Evolutionary conservation across 345 rosid species (phyloP).

Genomic region (Brassica juncea): DNA sequence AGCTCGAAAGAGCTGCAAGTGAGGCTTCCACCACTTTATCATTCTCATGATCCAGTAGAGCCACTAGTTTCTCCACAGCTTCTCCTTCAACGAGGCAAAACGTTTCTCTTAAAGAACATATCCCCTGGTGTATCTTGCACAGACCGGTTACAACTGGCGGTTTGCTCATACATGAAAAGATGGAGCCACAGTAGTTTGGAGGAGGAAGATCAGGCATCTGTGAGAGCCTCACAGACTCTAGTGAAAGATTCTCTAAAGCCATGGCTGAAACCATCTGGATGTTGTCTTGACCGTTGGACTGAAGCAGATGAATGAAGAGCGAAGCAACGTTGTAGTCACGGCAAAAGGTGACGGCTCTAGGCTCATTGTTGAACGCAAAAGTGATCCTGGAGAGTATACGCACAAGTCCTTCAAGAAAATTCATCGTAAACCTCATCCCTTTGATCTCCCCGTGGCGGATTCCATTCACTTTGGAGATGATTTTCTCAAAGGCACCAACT

Average conservation of each 20-base stretch:
- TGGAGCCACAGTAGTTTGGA: conserved; percentile 55
- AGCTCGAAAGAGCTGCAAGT: conserved; percentile 52
- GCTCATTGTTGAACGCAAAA: neutral
- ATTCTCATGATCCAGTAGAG: conserved; percentile 70
- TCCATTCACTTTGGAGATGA: conserved; percentile 48
- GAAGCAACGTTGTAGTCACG: conserved; percentile 50
- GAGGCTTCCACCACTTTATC: conserved; percentile 77
- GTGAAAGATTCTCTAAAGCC: conserved; percentile 88
- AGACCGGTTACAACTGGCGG: conserved; percentile 38
- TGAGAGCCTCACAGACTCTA: conserved; percentile 66
- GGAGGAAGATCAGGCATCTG: conserved; percentile 69
- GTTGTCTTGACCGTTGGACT: conserved; percentile 71
- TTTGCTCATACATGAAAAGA: conserved; percentile 74
- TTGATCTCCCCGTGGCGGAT: conserved; percentile 78
- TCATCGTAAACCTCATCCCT: conserved; percentile 75
- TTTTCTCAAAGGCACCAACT: neutral
- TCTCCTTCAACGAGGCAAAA: neutral
- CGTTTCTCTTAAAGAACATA: neutral
- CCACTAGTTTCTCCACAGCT: conserved; percentile 56
- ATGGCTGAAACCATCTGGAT: conserved; percentile 86
- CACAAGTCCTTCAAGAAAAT: conserved; percentile 83
- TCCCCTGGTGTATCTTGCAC: neutral
- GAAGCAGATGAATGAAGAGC: conserved; percentile 73
- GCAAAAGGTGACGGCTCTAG: neutral
- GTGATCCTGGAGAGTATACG: conserved; percentile 37